Conservation (phyloP, 441 rosid genomes). For the Manihot esculenta region DNA sequence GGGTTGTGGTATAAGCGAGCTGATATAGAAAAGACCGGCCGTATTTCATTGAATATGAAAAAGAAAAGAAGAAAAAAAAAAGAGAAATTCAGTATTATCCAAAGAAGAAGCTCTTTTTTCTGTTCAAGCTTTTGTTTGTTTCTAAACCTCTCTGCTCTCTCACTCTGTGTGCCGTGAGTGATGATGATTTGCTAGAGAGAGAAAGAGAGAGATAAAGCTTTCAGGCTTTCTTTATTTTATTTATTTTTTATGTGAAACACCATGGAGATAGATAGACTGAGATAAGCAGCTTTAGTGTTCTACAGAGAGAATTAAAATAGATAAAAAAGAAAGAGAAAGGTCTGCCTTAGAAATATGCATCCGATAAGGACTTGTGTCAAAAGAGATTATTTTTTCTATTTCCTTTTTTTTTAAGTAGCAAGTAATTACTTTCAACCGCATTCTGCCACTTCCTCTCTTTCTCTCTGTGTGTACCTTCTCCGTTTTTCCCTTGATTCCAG, state of each 20-base stretch:
- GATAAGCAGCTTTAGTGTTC: constrained; percentile 28
- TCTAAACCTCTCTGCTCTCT: too few species aligned
- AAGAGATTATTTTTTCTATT: background rate
- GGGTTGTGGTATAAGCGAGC: background rate
- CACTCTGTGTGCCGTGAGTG: too few species aligned
- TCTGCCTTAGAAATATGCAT: constrained; percentile 37
- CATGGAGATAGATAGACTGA: constrained; percentile 13
- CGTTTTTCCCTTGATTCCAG: constrained; percentile 23
- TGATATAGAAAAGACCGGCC: constrained; percentile 16
- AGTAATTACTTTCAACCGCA: constrained; percentile 16
- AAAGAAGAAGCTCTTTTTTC: constrained; percentile 3
- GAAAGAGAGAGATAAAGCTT: constrained; percentile 6
- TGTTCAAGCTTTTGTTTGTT: constrained; percentile 18
- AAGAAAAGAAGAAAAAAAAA: constrained; percentile 11
- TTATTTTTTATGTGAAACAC: background rate
- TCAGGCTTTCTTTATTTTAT: constrained; percentile 27
- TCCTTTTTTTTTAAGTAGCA: constrained; percentile 18
- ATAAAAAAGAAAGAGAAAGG: constrained; percentile 15
- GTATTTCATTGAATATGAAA: constrained; percentile 14
- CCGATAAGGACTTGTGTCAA: constrained; percentile 42
- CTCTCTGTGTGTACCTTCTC: constrained; percentile 22
- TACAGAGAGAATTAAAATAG: constrained; percentile 2
- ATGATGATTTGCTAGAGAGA: too few species aligned
- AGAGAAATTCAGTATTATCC: constrained; percentile 34
- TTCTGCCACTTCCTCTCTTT: background rate